Conservation (phyloP, 2,329 filamentous ascomycete genomes). For the Aspergillus fumigatiaffinis region DNA sequence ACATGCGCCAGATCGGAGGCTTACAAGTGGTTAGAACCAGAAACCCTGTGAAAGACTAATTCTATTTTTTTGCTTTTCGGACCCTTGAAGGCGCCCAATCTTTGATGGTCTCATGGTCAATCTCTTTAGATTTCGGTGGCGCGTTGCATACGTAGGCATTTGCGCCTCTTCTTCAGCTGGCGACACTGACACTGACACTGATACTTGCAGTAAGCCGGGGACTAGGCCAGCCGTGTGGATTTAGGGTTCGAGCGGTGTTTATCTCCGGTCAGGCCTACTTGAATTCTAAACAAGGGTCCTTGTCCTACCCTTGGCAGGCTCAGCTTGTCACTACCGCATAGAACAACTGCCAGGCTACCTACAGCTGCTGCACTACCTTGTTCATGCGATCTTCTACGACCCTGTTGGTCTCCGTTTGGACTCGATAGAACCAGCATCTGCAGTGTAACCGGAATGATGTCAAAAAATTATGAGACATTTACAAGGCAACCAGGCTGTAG, state of each 20-base stretch:
- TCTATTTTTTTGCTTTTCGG: neutral
- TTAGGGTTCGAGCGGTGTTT: neutral
- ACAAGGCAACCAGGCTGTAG: neutral
- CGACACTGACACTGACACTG: neutral
- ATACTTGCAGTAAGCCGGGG: neutral
- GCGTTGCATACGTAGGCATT: neutral
- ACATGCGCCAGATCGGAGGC: neutral
- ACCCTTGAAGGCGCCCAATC: neutral
- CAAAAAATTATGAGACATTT: neutral
- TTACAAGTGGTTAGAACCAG: neutral
- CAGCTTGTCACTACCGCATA: no score
- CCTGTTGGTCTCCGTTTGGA: neutral
- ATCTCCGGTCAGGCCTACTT: neutral
- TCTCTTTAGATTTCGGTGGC: neutral
- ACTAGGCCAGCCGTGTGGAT: neutral
- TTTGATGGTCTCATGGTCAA: neutral
- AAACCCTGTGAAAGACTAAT: neutral
- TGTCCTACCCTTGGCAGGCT: neutral
- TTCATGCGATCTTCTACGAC: neutral
- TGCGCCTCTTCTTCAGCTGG: neutral
- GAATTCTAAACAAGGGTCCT: neutral
- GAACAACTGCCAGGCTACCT: neutral
- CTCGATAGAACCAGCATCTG: neutral
- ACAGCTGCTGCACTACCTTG: neutral
- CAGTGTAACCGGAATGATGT: neutral